Evolutionary conservation across 2,329 filamentous ascomycete species (phyloP).

Genomic region (Colletotrichum theobromicola): DNA sequence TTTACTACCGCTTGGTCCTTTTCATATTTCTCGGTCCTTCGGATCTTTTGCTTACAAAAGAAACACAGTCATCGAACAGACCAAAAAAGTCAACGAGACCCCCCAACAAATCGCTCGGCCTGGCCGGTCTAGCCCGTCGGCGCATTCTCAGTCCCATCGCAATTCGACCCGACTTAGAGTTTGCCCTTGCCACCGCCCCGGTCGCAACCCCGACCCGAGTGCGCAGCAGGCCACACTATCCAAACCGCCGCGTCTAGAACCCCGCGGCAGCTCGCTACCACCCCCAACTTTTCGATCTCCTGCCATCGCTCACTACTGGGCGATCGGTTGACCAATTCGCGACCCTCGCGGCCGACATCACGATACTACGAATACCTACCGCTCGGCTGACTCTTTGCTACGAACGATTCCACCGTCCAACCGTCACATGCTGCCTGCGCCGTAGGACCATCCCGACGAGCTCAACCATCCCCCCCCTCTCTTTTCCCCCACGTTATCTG

Average conservation of each 20-base stretch:
- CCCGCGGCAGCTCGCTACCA: constrained; percentile 3
- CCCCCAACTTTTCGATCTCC: constrained; percentile 11
- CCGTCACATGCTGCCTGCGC: background rate
- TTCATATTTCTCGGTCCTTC: background rate
- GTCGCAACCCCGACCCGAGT: constrained; percentile 17
- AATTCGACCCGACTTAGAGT: constrained; percentile 16
- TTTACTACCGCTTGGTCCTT: background rate
- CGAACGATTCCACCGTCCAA: background rate
- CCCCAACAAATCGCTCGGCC: constrained; percentile 9
- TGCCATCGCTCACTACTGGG: background rate
- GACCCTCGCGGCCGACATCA: background rate
- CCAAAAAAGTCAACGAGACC: background rate
- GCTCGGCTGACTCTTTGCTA: background rate
- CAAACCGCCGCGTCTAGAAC: constrained; percentile 13
- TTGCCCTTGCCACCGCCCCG: constrained; percentile 21
- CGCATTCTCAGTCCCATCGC: background rate
- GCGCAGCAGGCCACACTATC: constrained; percentile 12
- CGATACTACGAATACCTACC: background rate
- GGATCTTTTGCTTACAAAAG: background rate
- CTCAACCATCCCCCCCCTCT: background rate
- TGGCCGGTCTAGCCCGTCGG: constrained; percentile 14
- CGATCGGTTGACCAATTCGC: background rate
- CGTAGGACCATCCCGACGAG: background rate
- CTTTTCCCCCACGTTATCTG: background rate
- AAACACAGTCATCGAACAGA: background rate